Base-by-base conservation (phyloP, 2,329 filamentous ascomycete species). In the Esteya vermicola region DNA sequence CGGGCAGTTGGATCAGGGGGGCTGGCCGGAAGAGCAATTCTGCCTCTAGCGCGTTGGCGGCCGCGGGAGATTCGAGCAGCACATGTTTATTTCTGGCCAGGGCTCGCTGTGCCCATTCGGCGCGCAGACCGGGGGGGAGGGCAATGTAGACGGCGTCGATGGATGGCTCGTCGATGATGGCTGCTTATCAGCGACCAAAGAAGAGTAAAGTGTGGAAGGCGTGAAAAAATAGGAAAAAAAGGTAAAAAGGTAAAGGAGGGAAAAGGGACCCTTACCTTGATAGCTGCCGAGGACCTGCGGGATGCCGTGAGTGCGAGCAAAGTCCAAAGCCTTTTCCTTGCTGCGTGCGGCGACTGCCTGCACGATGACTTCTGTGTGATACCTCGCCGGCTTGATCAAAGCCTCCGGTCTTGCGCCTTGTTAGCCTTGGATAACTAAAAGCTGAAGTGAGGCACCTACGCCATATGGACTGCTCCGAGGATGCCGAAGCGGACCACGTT, bases 21-120 rank as follows among this genome's bases (percentile, higher is more conserved):
- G 59, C 57, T 18, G 56, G 54, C 25, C 48, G 53, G 49, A 72
- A 71, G 14, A 73, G 57, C 0, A 48, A 45, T 16, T 51, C 49
- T 3, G 67, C 68, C 48, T 75, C 66, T 0, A 37, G 42, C 4
- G 55, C 50, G 47, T 69, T 72, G 21, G 58, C 59, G n/a, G 57
- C 59, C 1, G 61, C 58, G 0, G 70, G 69, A 50, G 73, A 73
- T 50, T 74, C 70, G 3, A 73, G 52, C 0, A 75, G 59, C 18
- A 75, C 68, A 47, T 74, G 68, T 46, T 73, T 74, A 4, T 65
- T 65, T 4, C 61, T 62, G 19, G 54, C 48, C 19, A 75, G 53
- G 4, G 67, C 60, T 39, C 62, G 61, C 14, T 66, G 47, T 9
- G 67, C 58, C 64, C 66, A 73, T 48, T 68, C 61, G 35, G 52